Evolutionary conservation across 768 basidiomycete genomes (phyloP), one percentile per base, ranked within the genome.

Genomic region (Macrocybe gigantea): DNA sequence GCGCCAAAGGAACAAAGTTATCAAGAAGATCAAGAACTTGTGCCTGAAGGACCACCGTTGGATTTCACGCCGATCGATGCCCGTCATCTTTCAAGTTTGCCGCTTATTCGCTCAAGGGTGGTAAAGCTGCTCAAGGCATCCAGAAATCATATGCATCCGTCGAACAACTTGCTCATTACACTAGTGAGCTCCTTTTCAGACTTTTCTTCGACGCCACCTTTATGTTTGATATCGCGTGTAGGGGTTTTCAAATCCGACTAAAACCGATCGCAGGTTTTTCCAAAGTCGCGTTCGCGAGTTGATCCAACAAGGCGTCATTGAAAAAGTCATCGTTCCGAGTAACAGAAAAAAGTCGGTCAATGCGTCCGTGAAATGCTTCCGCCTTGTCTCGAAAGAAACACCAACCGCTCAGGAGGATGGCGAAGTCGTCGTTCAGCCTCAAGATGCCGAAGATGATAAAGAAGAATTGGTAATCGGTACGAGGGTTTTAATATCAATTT

Each of bases 221-320:
- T 34, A 9, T 41, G 12, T 37, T 9, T 29, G 3, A 44, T 49
- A 8, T 36, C 11, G 9, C 45, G 37, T 45, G 4, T 49, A 93
- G 89, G 90, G 90, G 2, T 89, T 89, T 60, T 56, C 70, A 14
- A 82, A 83, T 60, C 88, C 87, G 32, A 81, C 77, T 5, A 88
- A 83, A 62, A 79, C 79, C 4, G 84, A 91, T 54, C 78, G 90
- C n/a, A 79, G 90, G 10, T 89, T 91, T 57, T 90, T 93, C 61
- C 80, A 83, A 58, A 79, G 75, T 33, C 75, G 89, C 38, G 68
- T 93, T 36, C 78, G 81, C 2, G 87, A 86, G 54, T 70, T 93
- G 56, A 75, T 88, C 13, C 77, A 80, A 45, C 78, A 85, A 58
- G 82, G 87, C 6, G 57, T 88, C 35, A 75, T 93, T 33, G 90